A percentile compares a stretch with the other conserved stretches of the same genome.
Conservation (phyloP, 192 early-diverging fungal species). For the Coemansia sp. region DNA sequence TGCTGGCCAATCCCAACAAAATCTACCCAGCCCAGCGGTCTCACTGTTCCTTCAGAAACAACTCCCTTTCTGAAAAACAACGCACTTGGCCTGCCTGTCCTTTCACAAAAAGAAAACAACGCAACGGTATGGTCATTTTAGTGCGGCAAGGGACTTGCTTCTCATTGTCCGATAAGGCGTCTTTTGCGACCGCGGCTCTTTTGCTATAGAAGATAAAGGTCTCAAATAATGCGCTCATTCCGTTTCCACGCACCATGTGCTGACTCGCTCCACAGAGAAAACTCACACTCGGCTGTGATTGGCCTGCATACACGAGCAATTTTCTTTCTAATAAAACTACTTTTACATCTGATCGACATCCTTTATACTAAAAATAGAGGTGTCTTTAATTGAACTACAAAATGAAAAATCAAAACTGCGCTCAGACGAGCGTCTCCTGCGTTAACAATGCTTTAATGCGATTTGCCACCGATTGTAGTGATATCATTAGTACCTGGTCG, state of each 20-base stretch:
- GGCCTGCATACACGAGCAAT: neutral
- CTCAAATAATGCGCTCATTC: neutral
- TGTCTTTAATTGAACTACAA: no score
- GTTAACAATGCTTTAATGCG: slow-evolving; percentile 22
- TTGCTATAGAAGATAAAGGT: neutral
- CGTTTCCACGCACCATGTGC: neutral
- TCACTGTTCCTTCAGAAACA: neutral
- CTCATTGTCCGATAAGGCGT: neutral
- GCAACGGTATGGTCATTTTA: neutral
- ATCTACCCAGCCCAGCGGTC: neutral
- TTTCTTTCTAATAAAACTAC: neutral
- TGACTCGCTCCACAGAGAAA: neutral
- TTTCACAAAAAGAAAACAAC: neutral
- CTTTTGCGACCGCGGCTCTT: neutral
- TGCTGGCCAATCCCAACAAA: slow-evolving; percentile 3
- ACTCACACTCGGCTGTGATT: slow-evolving; percentile 4
- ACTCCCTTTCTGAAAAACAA: neutral
- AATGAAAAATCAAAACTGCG: no score
- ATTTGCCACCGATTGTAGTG: slow-evolving; percentile 33
- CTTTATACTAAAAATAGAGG: neutral
- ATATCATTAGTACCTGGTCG: slow-evolving; percentile 26
- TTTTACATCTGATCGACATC: neutral
- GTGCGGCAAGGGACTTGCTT: neutral
- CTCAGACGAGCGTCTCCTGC: slow-evolving; percentile 9
- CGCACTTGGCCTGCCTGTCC: neutral